Evolutionary conservation across 1,284 basidiomycete genomes (phyloP).

Genomic region (Boletus sp.): DNA sequence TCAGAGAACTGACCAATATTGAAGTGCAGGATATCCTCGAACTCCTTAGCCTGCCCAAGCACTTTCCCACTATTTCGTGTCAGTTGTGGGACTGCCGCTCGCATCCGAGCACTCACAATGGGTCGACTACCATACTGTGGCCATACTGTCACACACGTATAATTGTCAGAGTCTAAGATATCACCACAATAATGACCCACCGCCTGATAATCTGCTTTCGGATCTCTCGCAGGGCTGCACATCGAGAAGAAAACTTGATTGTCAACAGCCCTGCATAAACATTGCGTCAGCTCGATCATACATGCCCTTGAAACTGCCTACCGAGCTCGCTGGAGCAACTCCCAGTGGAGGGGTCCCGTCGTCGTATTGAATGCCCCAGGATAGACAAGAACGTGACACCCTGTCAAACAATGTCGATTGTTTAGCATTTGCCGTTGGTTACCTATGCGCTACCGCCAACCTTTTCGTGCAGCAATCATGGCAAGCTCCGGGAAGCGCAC

Average conservation of each 20-base stretch:
- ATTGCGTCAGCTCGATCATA: conserved; percentile 10
- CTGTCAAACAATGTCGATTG: conserved; percentile 37
- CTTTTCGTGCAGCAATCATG: conserved; percentile 86
- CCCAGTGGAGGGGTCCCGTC: conserved; percentile 96
- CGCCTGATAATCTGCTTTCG: conserved; percentile 80
- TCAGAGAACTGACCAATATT: conserved; percentile 66
- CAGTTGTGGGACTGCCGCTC: conserved; percentile 2
- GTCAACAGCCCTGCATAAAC: conserved; percentile 73
- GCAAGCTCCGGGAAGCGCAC: conserved; percentile 94
- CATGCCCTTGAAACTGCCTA: conserved; percentile 35
- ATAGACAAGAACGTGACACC: conserved; percentile 88
- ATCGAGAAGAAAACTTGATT: conserved; percentile 95
- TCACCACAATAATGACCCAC: conserved; percentile 43
- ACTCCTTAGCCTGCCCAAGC: conserved; percentile 73
- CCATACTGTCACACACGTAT: conserved; percentile 65
- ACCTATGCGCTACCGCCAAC: conserved; percentile 35
- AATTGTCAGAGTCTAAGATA: conserved; percentile 1
- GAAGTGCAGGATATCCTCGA: conserved; percentile 77
- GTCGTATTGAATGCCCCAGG: conserved; percentile 88
- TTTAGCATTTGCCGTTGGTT: background rate
- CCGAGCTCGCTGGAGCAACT: conserved; percentile 85
- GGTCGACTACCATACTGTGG: conserved; percentile 86
- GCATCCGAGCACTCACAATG: conserved; percentile 55
- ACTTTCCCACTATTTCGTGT: conserved; percentile 65
- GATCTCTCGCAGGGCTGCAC: conserved; percentile 92